phyloP scores from a whole-genome alignment of 371 early-diverging fungal species.

The Rhizopus microsporus region DNA sequence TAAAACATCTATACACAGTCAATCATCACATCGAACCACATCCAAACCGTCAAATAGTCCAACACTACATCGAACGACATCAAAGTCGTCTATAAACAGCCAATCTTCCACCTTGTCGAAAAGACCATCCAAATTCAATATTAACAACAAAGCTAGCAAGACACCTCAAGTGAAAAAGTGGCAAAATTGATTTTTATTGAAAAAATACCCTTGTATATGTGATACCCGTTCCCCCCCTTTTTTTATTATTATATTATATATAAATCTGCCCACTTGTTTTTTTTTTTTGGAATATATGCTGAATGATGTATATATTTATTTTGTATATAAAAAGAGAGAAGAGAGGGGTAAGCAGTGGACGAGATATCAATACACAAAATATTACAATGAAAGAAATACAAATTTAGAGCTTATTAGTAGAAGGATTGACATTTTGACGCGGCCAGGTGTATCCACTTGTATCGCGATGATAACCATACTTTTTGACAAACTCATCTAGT shows the following conservation, averaged over 20 bases:
- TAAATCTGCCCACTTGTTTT: background rate
- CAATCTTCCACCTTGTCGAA: too few species aligned
- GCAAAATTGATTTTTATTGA: constrained; percentile 9
- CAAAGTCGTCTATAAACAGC: too few species aligned
- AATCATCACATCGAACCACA: constrained; percentile 6
- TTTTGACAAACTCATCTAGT: constrained; percentile 71
- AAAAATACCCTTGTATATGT: background rate
- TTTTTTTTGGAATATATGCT: too few species aligned
- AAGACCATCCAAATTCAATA: constrained; percentile 3
- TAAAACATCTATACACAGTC: constrained; percentile 13
- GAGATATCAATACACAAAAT: background rate
- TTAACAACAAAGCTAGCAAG: background rate
- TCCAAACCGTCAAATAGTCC: constrained; percentile 8
- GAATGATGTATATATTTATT: too few species aligned
- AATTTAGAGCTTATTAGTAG: constrained; percentile 28
- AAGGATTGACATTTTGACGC: constrained; percentile 24
- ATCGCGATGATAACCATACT: constrained; percentile 56
- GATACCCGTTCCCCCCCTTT: background rate
- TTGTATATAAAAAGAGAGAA: background rate
- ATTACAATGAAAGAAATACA: constrained; percentile 1
- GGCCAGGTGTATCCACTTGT: constrained; percentile 26
- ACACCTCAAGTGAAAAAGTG: constrained; percentile 15
- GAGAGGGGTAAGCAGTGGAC: background rate
- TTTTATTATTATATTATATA: background rate
- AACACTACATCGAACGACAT: too few species aligned